These are phyloP conservation scores for Suhomyces kilbournensis DNA, from an alignment of 805 yeast species.

Conservation along the genomic window DNA sequence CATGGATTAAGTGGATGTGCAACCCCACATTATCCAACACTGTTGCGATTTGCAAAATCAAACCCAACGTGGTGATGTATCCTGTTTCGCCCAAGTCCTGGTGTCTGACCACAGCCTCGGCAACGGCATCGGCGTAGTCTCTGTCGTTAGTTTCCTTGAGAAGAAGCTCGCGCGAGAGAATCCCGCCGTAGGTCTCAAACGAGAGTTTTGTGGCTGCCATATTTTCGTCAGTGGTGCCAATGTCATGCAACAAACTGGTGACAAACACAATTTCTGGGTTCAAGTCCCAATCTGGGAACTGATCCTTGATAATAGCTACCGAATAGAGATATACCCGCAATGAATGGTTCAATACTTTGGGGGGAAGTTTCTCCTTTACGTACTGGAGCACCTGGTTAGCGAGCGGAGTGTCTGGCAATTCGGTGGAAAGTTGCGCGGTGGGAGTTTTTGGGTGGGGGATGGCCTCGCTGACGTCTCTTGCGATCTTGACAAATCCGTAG, in stretches of 20 bases:
- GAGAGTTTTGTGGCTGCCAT: conserved; percentile 32
- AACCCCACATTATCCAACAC: conserved; percentile 33
- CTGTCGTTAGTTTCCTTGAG: conserved; percentile 18
- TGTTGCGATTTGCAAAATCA: conserved; percentile 31
- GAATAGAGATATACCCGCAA: conserved; percentile 30
- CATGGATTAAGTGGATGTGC: conserved; percentile 25
- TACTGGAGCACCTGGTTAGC: conserved; percentile 19
- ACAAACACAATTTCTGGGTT: conserved; percentile 25
- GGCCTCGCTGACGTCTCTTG: conserved; percentile 24
- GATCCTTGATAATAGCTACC: conserved; percentile 28
- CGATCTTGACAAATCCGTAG: conserved; percentile 30
- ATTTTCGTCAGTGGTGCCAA: conserved; percentile 31
- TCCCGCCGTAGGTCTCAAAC: conserved; percentile 34
- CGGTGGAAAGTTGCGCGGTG: conserved; percentile 16
- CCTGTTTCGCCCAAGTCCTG: conserved; percentile 34
- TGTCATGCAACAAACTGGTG: conserved; percentile 33
- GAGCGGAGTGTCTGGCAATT: conserved; percentile 19
- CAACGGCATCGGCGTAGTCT: conserved; percentile 33
- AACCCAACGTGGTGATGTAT: conserved; percentile 30
- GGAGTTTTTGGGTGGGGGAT: conserved; percentile 23
- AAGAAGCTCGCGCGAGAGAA: conserved; percentile 24
- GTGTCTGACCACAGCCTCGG: conserved; percentile 34
- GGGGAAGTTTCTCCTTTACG: conserved; percentile 20
- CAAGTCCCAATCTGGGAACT: conserved; percentile 30
- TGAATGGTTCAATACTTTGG: conserved; percentile 26